phyloP scores from a whole-genome alignment of 257 asterid genomes.

The Catharanthus roseus region DNA sequence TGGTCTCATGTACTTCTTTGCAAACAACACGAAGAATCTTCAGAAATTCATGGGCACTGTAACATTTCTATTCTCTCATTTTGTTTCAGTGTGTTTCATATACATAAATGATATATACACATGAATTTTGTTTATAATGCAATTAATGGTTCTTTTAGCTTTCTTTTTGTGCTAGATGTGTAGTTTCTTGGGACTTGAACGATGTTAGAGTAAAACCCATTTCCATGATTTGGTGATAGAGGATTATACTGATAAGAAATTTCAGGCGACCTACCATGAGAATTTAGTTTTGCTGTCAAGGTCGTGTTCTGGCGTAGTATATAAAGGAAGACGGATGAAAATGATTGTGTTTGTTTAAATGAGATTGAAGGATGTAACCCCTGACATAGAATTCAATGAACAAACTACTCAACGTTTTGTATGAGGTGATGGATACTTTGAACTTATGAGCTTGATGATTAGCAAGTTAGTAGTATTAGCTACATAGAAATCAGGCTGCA shows the following conservation, averaged over 20 bases:
- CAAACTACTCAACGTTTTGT: neutral
- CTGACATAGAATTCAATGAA: neutral
- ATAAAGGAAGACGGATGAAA: neutral
- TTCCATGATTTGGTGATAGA: neutral
- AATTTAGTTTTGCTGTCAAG: neutral
- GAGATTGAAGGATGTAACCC: neutral
- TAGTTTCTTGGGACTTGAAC: neutral
- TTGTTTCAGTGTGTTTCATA: neutral
- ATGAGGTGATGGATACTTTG: neutral
- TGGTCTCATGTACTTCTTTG: constrained; percentile 85
- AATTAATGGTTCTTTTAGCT: neutral
- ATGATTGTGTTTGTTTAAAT: neutral
- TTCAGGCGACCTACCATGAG: neutral
- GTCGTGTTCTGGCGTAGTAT: neutral
- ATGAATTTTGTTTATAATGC: neutral
- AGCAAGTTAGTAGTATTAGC: neutral
- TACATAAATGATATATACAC: neutral
- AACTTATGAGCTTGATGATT: neutral
- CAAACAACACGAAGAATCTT: constrained; percentile 66
- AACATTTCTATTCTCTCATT: constrained; percentile 15
- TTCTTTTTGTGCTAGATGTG: neutral
- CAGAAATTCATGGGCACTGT: constrained; percentile 81
- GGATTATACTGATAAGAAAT: neutral
- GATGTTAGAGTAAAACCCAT: neutral
- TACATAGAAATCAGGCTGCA: neutral